Conservation (phyloP, 1,139 yeast genomes). For the Yamadazyma diddensiae region DNA sequence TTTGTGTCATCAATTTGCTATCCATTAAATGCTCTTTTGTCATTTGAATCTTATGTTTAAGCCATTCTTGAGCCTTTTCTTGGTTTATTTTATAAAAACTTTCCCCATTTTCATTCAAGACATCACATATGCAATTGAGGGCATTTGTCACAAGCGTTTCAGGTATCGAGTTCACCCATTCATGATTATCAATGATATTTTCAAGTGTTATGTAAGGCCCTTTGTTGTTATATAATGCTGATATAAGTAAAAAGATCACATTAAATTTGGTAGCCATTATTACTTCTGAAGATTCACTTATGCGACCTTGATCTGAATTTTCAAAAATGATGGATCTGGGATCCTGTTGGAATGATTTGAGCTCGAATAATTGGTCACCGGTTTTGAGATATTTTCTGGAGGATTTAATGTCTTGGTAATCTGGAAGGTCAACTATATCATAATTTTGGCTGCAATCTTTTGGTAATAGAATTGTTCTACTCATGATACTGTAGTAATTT, state of each 20-base stretch:
- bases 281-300: conserved; percentile 35
- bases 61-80: conserved; percentile 27
- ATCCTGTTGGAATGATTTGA: conserved; percentile 31
- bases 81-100: conserved; percentile 43
- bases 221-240: conserved; percentile 26
- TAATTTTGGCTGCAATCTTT: conserved; percentile 1
- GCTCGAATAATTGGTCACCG: conserved; percentile 24
- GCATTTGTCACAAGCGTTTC: conserved; percentile 18
- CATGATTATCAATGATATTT: conserved; percentile 44
- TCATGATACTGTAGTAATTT: conserved; percentile 1
- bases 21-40: conserved; percentile 13
- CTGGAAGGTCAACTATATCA: conserved; percentile 25
- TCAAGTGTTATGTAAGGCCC: conserved; percentile 43
- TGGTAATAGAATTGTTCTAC: conserved; percentile 11
- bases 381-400: conserved; percentile 18
- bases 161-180: conserved; percentile 26
- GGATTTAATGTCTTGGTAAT: conserved; percentile 13
- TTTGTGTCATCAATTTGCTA: conserved; percentile 23
- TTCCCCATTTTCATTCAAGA: conserved; percentile 46
- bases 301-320: conserved; percentile 21
- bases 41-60: conserved; percentile 27
- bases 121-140: conserved; percentile 41
- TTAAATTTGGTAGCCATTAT: conserved; percentile 44
- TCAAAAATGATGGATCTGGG: conserved; percentile 39
- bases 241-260: conserved; percentile 37